phyloP scores from a whole-genome alignment of 257 asterid genomes.

The Solanum verrucosum region DNA sequence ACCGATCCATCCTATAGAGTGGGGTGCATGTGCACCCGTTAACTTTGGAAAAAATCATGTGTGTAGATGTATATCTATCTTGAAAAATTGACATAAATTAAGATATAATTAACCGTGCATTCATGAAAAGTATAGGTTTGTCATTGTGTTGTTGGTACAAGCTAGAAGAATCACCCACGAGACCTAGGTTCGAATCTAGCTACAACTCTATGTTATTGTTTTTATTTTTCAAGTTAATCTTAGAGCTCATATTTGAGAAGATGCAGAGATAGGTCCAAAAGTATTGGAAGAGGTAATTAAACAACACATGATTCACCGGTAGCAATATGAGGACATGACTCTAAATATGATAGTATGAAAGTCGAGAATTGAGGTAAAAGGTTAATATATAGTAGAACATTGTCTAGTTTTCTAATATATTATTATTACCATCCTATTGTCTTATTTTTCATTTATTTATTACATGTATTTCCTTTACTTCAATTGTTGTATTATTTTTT shows the following conservation, averaged over 20 bases:
- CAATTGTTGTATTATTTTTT: neutral
- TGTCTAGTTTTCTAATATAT: neutral
- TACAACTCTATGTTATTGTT: too few species aligned
- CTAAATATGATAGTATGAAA: neutral
- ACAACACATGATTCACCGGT: too few species aligned
- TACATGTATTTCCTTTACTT: neutral
- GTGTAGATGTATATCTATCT: too few species aligned
- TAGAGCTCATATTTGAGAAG: neutral
- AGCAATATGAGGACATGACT: neutral
- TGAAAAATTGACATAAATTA: too few species aligned
- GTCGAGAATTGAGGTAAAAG: neutral
- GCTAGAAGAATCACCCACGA: neutral
- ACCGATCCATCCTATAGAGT: too few species aligned
- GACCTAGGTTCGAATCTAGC: neutral
- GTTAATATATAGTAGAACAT: neutral
- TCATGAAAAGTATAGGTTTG: neutral
- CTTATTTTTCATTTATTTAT: neutral
- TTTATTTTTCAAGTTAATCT: too few species aligned
- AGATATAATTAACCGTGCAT: neutral
- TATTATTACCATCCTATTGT: neutral
- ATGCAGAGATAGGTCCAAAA: neutral
- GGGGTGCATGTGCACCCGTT: neutral
- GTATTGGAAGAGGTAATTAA: too few species aligned
- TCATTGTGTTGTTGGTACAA: neutral
- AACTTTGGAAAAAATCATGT: too few species aligned